Evolutionary conservation across 2,329 filamentous ascomycete genomes (phyloP).

Genomic region (Trichoderma sp.): DNA sequence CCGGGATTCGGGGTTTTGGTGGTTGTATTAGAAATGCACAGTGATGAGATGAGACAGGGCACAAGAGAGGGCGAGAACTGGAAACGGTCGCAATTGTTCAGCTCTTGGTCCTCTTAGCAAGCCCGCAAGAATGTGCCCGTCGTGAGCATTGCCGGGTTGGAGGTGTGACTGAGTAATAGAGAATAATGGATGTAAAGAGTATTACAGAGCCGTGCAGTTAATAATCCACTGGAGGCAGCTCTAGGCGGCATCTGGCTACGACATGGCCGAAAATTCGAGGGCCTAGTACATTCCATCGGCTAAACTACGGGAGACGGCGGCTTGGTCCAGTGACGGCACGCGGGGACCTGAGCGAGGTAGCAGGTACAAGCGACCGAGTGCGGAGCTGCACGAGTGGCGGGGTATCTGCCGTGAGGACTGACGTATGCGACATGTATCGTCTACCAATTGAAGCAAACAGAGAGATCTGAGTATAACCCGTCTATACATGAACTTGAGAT

Average conservation of each 20-base stretch:
- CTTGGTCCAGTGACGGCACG: background rate
- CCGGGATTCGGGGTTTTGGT: background rate
- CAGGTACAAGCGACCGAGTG: background rate
- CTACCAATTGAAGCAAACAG: background rate
- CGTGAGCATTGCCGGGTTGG: constrained; percentile 32
- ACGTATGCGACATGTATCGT: background rate
- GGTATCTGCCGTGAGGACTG: background rate
- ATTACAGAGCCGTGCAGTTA: background rate
- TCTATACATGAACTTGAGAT: background rate
- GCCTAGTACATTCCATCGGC: constrained; percentile 34
- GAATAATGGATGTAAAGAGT: too few relatives aligned
- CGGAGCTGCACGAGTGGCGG: background rate
- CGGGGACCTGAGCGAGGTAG: background rate
- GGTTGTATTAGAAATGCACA: background rate
- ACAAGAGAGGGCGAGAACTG: background rate
- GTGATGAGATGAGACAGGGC: background rate
- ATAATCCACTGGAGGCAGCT: constrained; percentile 14
- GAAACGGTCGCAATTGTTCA: background rate
- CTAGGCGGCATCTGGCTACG: constrained; percentile 30
- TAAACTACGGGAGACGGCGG: constrained; percentile 23
- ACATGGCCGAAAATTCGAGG: constrained; percentile 30
- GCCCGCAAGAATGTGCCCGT: constrained; percentile 19
- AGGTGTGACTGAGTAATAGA: constrained; percentile 25
- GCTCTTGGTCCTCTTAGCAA: constrained; percentile 9
- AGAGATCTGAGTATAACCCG: too few relatives aligned